Base-by-base conservation (phyloP, 2,329 filamentous ascomycete species). In the Drechslerella dactyloides region DNA sequence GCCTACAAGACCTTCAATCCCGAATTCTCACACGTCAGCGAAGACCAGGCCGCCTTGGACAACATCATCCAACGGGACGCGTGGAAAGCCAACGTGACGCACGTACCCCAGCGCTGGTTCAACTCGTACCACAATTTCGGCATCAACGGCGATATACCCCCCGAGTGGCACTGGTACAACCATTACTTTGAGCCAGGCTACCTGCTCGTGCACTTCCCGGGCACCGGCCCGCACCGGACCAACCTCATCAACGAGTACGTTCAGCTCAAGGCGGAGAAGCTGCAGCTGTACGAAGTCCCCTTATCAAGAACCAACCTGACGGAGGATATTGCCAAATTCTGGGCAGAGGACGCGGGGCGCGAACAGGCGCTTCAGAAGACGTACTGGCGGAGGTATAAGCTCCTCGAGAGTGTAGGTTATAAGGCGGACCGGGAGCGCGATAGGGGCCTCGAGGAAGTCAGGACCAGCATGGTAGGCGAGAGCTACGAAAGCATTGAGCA, bases 1-100 rank as follows among this genome's bases (percentile, higher is more conserved):
- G 77, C 79, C 17, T 80, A 80, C 56, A 77, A 78, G 21, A 78
- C 78, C 53, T 80, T 78, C 76, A 70, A 73, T 51, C 78, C 77
- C 3, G 75, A 77, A 13, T 74, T 77, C 24, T 55, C 52, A 55
- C 21, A 11, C 15, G 24, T 19, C 52, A 55, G 27, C 52, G 66
- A 75, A 11, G 78, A 78, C 48, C 77, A 78, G 65, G 74, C 73
- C 19, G 77, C 74, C 11, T 74, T 79, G 60, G 74, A 76, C 19
- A 73, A 77, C 24, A 74, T 75, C 2, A 73, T 78, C 37, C 74
- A 77, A 65, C 73, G 74, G 48, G 62, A 62, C 8, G 60, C 40
- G 44, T 78, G 74, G 69, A 61, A 56, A 11, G 69, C 66, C 13
- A 63, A 66, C 51, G 74, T 75, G 19, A 60, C 75, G 6, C 76